Evolutionary conservation across 179 eudicot species (phyloP).

Genomic region (Actinidia arguta): DNA sequence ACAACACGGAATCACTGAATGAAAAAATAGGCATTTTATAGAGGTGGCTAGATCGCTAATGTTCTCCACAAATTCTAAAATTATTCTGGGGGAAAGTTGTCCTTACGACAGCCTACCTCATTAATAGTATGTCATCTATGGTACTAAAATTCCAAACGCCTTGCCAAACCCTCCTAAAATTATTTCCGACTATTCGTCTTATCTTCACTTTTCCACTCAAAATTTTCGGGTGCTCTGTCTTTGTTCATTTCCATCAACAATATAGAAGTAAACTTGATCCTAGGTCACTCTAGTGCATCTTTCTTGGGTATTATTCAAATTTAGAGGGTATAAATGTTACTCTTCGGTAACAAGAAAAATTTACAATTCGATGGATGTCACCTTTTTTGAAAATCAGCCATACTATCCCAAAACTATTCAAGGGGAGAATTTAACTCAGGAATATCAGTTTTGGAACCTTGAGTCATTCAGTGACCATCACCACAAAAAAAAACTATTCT

Average conservation of each 20-base stretch:
- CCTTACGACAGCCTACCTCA: not conserved
- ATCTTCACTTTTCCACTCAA: not conserved
- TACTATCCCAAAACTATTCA: not conserved
- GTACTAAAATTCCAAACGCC: not conserved
- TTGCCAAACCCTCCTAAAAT: not conserved
- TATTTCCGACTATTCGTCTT: not conserved
- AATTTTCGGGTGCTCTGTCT: not conserved
- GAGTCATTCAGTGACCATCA: not conserved
- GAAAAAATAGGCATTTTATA: not conserved
- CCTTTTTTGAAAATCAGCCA: not conserved
- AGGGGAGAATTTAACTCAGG: not conserved
- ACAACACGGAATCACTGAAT: not conserved
- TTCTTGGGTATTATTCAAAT: not conserved
- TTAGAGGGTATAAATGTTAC: not conserved
- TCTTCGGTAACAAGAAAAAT: not conserved
- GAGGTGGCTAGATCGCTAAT: not conserved
- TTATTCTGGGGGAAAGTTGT: not conserved
- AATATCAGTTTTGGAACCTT: not conserved
- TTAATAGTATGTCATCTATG: not conserved
- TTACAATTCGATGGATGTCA: conserved; percentile 1
- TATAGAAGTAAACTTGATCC: not conserved
- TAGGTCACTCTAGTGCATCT: not conserved
- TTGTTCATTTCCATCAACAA: not conserved
- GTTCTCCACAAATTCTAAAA: not conserved
- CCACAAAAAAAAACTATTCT: not conserved